Conservation (phyloP, 257 asterid genomes). For the Nicotiana obtusifolia region DNA sequence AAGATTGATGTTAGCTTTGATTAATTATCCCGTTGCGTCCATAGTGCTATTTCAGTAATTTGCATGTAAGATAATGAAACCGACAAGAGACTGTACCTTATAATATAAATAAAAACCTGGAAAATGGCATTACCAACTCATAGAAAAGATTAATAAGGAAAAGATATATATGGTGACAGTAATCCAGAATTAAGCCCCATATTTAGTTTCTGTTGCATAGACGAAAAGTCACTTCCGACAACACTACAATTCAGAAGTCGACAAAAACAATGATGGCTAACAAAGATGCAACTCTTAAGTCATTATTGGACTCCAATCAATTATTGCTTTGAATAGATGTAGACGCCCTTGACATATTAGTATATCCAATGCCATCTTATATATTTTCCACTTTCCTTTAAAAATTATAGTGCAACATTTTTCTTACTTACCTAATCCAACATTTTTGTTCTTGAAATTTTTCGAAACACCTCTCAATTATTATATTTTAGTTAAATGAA, state of each 20-base stretch:
- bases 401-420: background rate
- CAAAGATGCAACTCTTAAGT: background rate
- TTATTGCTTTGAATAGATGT: background rate
- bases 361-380: background rate
- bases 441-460: background rate
- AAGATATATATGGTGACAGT: background rate
- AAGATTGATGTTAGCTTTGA: background rate
- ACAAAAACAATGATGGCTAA: background rate
- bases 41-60: background rate
- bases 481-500: background rate
- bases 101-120: background rate
- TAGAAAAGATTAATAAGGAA: background rate
- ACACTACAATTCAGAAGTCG: background rate
- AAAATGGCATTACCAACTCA: background rate
- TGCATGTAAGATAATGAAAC: background rate
- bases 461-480: background rate
- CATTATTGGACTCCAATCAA: slow-evolving; percentile 19
- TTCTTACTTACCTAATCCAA: background rate
- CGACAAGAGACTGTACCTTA: background rate
- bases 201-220: background rate
- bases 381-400: background rate
- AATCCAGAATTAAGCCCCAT: background rate
- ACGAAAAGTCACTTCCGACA: slow-evolving; percentile 1
- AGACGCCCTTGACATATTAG: background rate
- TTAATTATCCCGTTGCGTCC: background rate